Evolutionary conservation across 2,329 filamentous ascomycete genomes (phyloP), one percentile per base, ranked within the genome.

Genomic region (Aaosphaeria pasadenensis): DNA sequence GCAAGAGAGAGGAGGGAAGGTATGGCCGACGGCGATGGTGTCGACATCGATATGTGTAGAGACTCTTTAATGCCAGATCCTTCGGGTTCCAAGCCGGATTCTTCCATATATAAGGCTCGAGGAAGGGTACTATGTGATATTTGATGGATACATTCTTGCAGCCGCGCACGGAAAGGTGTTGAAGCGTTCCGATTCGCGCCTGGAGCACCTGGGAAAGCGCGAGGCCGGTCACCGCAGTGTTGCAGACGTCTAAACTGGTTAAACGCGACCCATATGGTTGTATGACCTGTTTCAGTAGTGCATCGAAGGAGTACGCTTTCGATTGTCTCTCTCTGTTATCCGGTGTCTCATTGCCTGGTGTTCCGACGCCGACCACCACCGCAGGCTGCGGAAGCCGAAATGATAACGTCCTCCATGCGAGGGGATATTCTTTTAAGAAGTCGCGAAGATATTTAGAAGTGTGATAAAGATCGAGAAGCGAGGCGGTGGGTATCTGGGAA

Each of bases 131-230:
- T 50, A 84, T 80, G 58, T 84, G 81, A 59, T 84, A 84, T 60
- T 84, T 84, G 54, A 84, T 75, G 9, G 80, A 83, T 35, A 84
- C 81, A 61, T 84, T 83, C 66, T 84, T 83, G 71, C 81, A 84
- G 17, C 81, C 81, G 24, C 81, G 77, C 42, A 84, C 79, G 1
- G 80, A 83, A 40, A 84, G 71, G 58, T 84, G 81, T 58, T 80
- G 74, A 41, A 84, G 69, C 0, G 78, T 82, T 46, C 76, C 74
- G 47, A 77, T 74, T 30, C 79, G 75, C 38, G 77, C 73, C 51
- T 78, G 73, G 44, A 84, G 68, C 13, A 84, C 78, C 35, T 74
- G 76, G 6, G 78, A 77, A 42, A 84, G 71, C 39, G 78, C 79
- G 46, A 79, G 75, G 29, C 81, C 81, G 28, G 77, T 80, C 29